A percentile compares a stretch with the other conserved stretches of the same genome.
Evolutionary conservation across 345 rosid genomes (phyloP).

Genomic region (Cardamine resedifolia): DNA sequence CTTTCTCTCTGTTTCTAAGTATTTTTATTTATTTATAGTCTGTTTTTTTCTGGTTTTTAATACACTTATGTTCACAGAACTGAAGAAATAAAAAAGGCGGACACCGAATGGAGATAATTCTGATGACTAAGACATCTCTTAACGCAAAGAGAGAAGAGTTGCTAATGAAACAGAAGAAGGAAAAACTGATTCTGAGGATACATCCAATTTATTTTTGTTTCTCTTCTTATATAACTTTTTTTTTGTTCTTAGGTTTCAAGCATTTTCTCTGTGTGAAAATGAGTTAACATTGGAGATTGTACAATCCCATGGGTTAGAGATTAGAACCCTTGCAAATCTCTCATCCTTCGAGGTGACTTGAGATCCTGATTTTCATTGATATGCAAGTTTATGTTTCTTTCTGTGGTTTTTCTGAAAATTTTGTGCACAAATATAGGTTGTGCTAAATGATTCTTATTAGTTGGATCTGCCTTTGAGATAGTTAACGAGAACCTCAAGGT

Average conservation of each 20-base stretch:
- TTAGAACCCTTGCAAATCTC: slow-evolving; percentile 66
- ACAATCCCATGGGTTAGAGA: slow-evolving; percentile 64
- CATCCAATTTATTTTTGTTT: not conserved
- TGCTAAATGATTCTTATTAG: slow-evolving; percentile 54
- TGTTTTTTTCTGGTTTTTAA: not conserved
- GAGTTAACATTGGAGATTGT: slow-evolving; percentile 53
- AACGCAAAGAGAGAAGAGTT: slow-evolving; percentile 71
- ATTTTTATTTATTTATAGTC: not conserved
- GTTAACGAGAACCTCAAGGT: slow-evolving; percentile 80
- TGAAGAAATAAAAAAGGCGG: slow-evolving; percentile 71
- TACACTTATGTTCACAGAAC: slow-evolving; percentile 36
- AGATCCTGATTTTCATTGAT: not conserved
- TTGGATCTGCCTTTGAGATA: slow-evolving; percentile 68
- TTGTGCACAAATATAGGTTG: slow-evolving; percentile 48
- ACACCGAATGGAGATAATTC: slow-evolving; percentile 74
- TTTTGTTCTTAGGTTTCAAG: slow-evolving; percentile 41
- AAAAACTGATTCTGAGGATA: not conserved
- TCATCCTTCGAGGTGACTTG: slow-evolving; percentile 64
- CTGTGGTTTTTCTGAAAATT: not conserved
- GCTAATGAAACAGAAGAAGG: slow-evolving; percentile 68
- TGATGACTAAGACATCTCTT: slow-evolving; percentile 63
- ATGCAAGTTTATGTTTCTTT: slow-evolving; percentile 34
- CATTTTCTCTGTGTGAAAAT: slow-evolving; percentile 71
- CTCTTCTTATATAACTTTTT: not conserved
- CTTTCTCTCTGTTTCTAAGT: not conserved